Evolutionary conservation across 1,284 basidiomycete genomes (phyloP).

Genomic region (Baeospora myosura): DNA sequence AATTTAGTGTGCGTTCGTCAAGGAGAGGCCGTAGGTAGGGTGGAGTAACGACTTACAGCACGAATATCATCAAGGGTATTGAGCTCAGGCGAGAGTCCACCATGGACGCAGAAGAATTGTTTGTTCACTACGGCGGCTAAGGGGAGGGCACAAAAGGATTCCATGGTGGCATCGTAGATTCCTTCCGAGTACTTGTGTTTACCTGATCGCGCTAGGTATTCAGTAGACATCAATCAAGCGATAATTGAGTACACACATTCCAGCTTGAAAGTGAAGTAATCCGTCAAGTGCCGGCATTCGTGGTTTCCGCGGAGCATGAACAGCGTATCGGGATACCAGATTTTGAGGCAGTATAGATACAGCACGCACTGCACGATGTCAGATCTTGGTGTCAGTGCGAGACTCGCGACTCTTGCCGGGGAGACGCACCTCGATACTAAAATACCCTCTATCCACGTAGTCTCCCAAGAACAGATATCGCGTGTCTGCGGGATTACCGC

Average conservation of each 20-base stretch:
- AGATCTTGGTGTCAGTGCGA: slow-evolving; percentile 8
- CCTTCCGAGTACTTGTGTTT: slow-evolving; percentile 92
- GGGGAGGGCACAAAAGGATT: slow-evolving; percentile 88
- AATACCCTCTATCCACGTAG: slow-evolving; percentile 93
- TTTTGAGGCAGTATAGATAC: slow-evolving; percentile 85
- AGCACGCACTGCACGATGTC: slow-evolving; percentile 66
- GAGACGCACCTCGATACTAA: slow-evolving; percentile 73
- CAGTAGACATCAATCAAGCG: slow-evolving; percentile 2
- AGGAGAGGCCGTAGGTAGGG: neutral
- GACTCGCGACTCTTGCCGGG: no score
- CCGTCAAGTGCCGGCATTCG: slow-evolving; percentile 83
- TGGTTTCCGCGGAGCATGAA: slow-evolving; percentile 90
- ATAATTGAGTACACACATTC: slow-evolving; percentile 58
- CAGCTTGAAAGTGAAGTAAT: slow-evolving; percentile 87
- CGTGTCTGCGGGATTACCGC: slow-evolving; percentile 88
- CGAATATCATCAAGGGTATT: slow-evolving; percentile 88
- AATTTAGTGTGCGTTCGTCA: neutral
- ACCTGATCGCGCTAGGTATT: slow-evolving; percentile 38
- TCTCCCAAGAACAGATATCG: slow-evolving; percentile 92
- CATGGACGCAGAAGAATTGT: slow-evolving; percentile 94
- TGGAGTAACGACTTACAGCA: slow-evolving; percentile 36
- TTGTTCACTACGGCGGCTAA: slow-evolving; percentile 96
- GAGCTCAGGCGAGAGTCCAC: slow-evolving; percentile 86
- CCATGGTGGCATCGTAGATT: slow-evolving; percentile 88
- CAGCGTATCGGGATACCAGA: slow-evolving; percentile 87